Conservation (phyloP, 345 rosid species). For the Dimocarpus longan region DNA sequence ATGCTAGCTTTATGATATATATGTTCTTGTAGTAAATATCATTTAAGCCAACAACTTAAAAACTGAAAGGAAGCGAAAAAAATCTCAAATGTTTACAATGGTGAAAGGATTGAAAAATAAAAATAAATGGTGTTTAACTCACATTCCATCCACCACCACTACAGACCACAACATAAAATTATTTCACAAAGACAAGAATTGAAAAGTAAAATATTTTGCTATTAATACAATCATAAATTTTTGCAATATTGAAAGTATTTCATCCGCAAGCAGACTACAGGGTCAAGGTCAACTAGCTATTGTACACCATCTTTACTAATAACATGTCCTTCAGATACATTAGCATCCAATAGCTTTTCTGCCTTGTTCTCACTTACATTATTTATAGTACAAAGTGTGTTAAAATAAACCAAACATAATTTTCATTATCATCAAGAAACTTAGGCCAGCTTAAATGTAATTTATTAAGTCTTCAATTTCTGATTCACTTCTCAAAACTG, state of each 20-base stretch:
- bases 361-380: neutral
- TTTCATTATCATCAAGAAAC: constrained; percentile 11
- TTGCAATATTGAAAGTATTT: constrained; percentile 2
- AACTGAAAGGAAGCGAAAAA: too few species aligned
- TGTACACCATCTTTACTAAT: neutral
- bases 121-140: too few species aligned
- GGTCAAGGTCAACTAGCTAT: neutral
- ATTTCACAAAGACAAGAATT: too few species aligned
- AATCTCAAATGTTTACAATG: too few species aligned
- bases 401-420: neutral
- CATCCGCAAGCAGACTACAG: neutral
- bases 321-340: neutral
- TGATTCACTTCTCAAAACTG: constrained; percentile 28
- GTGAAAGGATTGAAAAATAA: too few species aligned
- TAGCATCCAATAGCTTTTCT: neutral
- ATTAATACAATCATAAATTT: neutral
- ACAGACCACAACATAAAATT: too few species aligned
- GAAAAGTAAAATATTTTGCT: neutral
- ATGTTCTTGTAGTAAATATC: too few species aligned
- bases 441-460: neutral
- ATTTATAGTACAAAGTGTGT: neutral
- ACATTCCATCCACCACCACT: too few species aligned
- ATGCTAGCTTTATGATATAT: too few species aligned
- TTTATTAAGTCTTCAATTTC: constrained; percentile 1
- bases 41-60: too few species aligned